Evolutionary conservation across 768 basidiomycete genomes (phyloP).

Genomic region (Thelephora aurantiotincta): DNA sequence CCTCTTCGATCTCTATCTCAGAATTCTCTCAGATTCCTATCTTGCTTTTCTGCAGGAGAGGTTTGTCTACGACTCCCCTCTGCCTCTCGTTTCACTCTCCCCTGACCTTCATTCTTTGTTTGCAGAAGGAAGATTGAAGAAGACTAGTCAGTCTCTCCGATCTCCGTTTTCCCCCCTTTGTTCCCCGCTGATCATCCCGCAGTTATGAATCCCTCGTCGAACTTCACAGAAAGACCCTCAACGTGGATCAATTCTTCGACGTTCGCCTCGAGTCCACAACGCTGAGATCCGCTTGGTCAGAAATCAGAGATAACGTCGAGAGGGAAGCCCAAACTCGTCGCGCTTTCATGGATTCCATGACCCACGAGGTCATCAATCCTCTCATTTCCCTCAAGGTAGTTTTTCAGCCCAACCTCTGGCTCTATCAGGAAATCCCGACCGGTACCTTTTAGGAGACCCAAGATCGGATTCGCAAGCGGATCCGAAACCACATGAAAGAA

Average conservation of each 20-base stretch:
- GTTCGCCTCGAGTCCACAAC: conserved; percentile 52
- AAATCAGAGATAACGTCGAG: conserved; percentile 76
- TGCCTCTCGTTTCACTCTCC: conserved; percentile 7
- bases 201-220: conserved; percentile 66
- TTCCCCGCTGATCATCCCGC: not conserved
- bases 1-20: conserved; percentile 61
- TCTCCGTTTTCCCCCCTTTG: not conserved
- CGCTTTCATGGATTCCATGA: conserved; percentile 63
- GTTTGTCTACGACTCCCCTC: conserved; percentile 23
- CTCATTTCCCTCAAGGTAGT: conserved; percentile 52
- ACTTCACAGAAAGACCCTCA: conserved; percentile 57
- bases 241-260: conserved; percentile 58
- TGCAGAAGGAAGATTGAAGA: conserved; percentile 75
- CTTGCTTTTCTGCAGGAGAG: conserved; percentile 79
- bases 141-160: conserved; percentile 44
- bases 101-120: conserved; percentile 5
- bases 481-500: conserved; percentile 82
- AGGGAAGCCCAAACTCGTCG: conserved; percentile 75
- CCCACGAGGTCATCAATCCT: conserved; percentile 57
- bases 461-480: conserved; percentile 80
- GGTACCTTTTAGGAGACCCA: conserved; percentile 56
- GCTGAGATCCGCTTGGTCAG: conserved; percentile 64
- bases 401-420: not conserved
- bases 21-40: conserved; percentile 59
- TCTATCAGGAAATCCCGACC: not conserved